Conservation (phyloP, 805 yeast genomes). For the Priceomyces castillae region DNA sequence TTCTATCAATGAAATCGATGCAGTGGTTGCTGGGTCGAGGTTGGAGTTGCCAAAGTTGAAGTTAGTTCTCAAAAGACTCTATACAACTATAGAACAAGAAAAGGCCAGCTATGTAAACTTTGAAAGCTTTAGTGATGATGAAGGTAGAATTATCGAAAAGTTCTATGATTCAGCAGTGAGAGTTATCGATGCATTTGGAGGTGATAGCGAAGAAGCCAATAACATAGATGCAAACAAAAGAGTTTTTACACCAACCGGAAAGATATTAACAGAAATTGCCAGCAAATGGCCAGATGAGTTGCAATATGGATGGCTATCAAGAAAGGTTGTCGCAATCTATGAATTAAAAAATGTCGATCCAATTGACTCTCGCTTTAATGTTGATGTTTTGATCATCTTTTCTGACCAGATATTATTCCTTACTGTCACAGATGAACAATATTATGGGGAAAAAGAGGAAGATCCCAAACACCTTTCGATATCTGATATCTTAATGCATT, state of each 20-base stretch:
- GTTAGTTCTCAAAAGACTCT: conserved; percentile 61
- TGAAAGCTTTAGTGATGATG: conserved; percentile 21
- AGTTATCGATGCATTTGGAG: conserved; percentile 81
- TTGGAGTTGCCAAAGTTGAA: conserved; percentile 70
- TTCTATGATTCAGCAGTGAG: conserved; percentile 54
- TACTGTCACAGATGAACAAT: conserved; percentile 46
- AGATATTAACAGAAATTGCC: conserved; percentile 79
- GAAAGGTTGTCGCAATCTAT: conserved; percentile 79
- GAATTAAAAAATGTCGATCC: conserved; percentile 35
- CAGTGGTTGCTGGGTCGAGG: conserved; percentile 58
- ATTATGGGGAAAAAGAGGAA: conserved; percentile 23
- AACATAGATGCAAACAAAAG: conserved; percentile 40
- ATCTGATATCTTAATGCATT: conserved; percentile 85
- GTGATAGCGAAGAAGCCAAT: conserved; percentile 24
- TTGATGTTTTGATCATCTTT: conserved; percentile 68
- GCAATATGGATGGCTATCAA: conserved; percentile 83
- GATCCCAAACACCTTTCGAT: conserved; percentile 50
- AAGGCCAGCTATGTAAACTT: conserved; percentile 19
- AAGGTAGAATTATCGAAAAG: conserved; percentile 27
- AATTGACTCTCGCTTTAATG: conserved; percentile 10
- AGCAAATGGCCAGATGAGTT: conserved; percentile 83
- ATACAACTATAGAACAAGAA: conserved; percentile 47
- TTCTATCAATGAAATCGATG: conserved; percentile 31
- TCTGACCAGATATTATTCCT: conserved; percentile 75
- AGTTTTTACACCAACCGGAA: conserved; percentile 89